phyloP scores from a whole-genome alignment of 148 eudicot genomes.

The Cornus florida region DNA sequence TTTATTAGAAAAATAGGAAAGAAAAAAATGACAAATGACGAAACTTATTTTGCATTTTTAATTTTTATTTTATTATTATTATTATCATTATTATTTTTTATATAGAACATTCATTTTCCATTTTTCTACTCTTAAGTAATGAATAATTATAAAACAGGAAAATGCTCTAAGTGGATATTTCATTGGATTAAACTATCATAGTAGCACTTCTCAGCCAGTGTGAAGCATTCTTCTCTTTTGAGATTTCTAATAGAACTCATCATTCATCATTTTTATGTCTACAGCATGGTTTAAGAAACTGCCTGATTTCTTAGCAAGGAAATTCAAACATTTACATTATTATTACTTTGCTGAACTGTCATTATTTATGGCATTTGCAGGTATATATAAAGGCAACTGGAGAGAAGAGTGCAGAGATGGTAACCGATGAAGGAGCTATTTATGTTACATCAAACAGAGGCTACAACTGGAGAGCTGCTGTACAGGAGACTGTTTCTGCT shows the following conservation, averaged over 20 bases:
- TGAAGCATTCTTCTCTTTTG: background rate
- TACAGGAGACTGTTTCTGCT: constrained; percentile 98
- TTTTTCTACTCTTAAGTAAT: background rate
- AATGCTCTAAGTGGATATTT: background rate
- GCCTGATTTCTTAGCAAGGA: too few relatives aligned
- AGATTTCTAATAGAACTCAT: background rate
- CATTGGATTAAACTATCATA: background rate
- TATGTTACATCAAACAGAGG: constrained; percentile 93
- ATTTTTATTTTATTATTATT: too few relatives aligned
- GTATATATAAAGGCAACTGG: constrained; percentile 89
- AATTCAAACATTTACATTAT: background rate
- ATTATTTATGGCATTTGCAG: constrained; percentile 33
- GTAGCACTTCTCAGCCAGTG: background rate
- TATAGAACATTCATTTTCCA: too few relatives aligned
- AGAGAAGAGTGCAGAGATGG: constrained; percentile 96
- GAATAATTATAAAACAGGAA: background rate
- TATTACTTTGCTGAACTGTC: background rate
- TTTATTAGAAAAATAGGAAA: too few relatives aligned
- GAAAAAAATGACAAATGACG: too few relatives aligned
- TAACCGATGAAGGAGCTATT: constrained; percentile 95
- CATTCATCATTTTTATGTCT: background rate
- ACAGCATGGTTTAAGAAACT: background rate
- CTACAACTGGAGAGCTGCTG: constrained; percentile 97
- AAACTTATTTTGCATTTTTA: too few relatives aligned
- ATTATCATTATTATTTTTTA: too few relatives aligned